A percentile compares a stretch with the other conserved stretches of the same genome.
Conservation (phyloP, 2,329 filamentous ascomycete species). For the Diplodia scrobiculata region DNA sequence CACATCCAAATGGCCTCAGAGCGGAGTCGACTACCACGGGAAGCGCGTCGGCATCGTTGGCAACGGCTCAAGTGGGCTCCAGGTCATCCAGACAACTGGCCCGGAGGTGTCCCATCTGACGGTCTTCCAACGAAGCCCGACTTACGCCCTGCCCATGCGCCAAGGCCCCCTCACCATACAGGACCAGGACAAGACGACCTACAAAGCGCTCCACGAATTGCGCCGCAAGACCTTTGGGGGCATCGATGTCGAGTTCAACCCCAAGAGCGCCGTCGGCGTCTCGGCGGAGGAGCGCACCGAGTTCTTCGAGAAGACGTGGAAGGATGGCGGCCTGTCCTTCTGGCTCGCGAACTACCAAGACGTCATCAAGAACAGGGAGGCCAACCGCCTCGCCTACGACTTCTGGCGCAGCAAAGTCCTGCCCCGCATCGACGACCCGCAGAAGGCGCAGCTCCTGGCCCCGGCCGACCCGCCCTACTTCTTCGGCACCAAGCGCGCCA, state of each 20-base stretch:
- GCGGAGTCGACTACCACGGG: conserved; percentile 57
- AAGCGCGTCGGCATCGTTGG: conserved; percentile 67
- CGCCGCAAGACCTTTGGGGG: conserved; percentile 55
- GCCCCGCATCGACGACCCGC: conserved; percentile 47
- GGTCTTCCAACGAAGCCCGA: conserved; percentile 69
- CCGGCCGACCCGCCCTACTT: conserved; percentile 50
- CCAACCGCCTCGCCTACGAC: conserved; percentile 51
- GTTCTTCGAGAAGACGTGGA: conserved; percentile 49
- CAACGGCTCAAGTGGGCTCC: conserved; percentile 65
- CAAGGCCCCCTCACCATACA: conserved; percentile 52
- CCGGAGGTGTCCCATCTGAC: conserved; percentile 54
- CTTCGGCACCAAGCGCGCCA: conserved; percentile 52
- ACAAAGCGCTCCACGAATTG: conserved; percentile 54
- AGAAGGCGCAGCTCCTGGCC: conserved; percentile 51
- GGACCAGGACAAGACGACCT: conserved; percentile 54
- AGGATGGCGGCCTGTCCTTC: conserved; percentile 46
- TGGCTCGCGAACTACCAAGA: conserved; percentile 50
- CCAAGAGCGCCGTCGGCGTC: conserved; percentile 57
- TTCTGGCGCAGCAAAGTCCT: conserved; percentile 52
- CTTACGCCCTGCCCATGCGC: conserved; percentile 65
- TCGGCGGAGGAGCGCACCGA: conserved; percentile 47
- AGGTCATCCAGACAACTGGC: conserved; percentile 63
- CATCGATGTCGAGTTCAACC: conserved; percentile 59
- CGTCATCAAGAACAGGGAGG: conserved; percentile 45
- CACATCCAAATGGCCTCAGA: conserved; percentile 63